Conservation (phyloP, 257 asterid genomes). For the Solanum piurae region DNA sequence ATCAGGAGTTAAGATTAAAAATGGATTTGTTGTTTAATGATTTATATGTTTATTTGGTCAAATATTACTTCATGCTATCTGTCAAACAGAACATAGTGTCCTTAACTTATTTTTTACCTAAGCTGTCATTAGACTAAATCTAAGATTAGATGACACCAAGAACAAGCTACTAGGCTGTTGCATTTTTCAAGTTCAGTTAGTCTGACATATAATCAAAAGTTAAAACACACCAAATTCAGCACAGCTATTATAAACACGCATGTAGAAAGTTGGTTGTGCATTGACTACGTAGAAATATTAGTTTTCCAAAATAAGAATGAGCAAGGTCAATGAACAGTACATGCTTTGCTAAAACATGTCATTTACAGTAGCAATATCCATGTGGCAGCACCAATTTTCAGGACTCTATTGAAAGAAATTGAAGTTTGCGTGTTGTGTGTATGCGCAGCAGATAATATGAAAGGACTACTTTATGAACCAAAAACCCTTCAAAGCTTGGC, state of each 20-base stretch:
- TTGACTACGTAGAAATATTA: background rate
- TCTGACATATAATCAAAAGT: background rate
- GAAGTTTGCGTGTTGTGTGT: background rate
- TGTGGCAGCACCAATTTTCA: background rate
- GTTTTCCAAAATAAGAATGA: background rate
- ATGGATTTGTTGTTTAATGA: background rate
- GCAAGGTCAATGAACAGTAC: background rate
- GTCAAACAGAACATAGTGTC: background rate
- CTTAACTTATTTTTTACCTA: background rate
- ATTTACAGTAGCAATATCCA: background rate
- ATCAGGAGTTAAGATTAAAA: slow-evolving; percentile 7
- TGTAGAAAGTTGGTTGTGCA: background rate
- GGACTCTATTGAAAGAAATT: background rate
- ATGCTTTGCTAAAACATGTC: background rate
- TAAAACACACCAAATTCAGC: background rate
- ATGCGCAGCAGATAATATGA: background rate
- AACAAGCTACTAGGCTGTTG: background rate
- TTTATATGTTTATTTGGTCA: background rate
- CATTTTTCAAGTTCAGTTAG: background rate
- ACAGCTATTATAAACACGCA: background rate
- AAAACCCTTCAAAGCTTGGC: slow-evolving; percentile 41
- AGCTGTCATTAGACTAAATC: background rate
- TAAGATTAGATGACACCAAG: background rate
- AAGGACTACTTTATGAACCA: background rate
- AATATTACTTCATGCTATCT: background rate